Base-by-base conservation (phyloP, 345 rosid genomes). In the Gossypium mustelinum region DNA sequence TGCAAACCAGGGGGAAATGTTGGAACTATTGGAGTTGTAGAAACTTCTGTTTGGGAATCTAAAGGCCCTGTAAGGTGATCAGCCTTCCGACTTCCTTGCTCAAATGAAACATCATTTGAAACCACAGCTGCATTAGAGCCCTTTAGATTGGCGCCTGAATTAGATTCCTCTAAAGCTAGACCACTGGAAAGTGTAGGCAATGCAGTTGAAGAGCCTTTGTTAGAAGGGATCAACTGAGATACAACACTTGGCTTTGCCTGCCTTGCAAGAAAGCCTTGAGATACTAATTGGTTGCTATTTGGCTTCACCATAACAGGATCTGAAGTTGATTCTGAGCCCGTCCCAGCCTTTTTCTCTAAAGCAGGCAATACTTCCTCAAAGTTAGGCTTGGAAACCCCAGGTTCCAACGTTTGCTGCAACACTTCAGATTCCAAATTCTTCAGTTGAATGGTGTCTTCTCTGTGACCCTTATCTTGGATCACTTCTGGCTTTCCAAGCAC, bases 171-270 rank as follows among this genome's bases (percentile, higher is more conserved):
- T 29, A 76, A 71, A 78, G 96, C 80, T 60, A 60, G 68, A 59
- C 73, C 75, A 43, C 81, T 27, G 27, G 94, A 81, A 76, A 93
- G 89, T 67, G 85, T 79, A 74, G 98, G 90, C 16, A 96, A 94
- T 58, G 93, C 92, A 82, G 83, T 87, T 88, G 50, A 82, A 54
- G 94, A 87, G 68, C 90, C 97, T 82, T 88, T 95, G 84, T 91
- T 89, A 20, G 96, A 75, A 24, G 98, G 94, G 75, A 93, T 84
- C 99, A 97, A 93, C 76, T 90, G 86, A 69, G 94, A 90, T 18
- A 85, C 84, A 41, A 84, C 74, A 80, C 79, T 90, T 74, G 97
- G 91, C 89, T 87, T 93, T 68, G 93, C 92, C 78, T 79, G 83
- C 76, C 92, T 93, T 74, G 82, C 88, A 66, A 83, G 80, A 72